Evolutionary conservation across 495 filamentous ascomycete genomes (phyloP), one percentile per base, ranked within the genome.

Genomic region (Cercophora sp.): DNA sequence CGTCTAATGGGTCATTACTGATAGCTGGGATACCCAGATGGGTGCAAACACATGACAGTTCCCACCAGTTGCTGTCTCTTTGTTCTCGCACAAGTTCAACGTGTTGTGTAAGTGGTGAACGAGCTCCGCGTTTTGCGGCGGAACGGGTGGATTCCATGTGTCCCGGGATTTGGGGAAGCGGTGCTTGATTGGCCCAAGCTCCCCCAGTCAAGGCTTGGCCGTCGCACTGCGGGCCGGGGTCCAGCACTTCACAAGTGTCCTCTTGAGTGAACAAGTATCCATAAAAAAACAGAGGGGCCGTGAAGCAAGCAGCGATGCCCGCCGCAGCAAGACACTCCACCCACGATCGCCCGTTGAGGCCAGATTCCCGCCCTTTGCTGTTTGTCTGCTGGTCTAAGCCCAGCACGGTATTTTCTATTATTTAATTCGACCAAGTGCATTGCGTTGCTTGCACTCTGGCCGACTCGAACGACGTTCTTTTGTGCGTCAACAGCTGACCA

Each of bases 251-350:
- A 60, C 58, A 62, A 63, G 51, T 69, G 66, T 69, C 66, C 66
- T 69, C 57, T 69, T 48, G 36, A 53, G 62, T 58, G 62, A 65
- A 63, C 66, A 65, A 52, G 52, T 65, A 44, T 51, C 36, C 43
- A 20, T 37, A 25, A 43, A 39, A 47, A 55, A 36, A 26, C 13
- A 34, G 37, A 26, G 13, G 36, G 26, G 34, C 19, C 32, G 15
- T 22, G n/a, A n/a, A n/a, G n/a, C 43, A 39, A 10, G 44, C 52
- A 43, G 42, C 42, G 24, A 46, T 50, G 52, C 29, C 41, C 35
- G 47, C 42, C 31, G 15, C 34, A 40, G n/a, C 32, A 37, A 35
- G 13, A 35, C 34, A 43, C 26, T 35, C 26, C 42, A 32, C 44
- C 26, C 41, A 44, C 27, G 10, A 34, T 6, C 23, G 8, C 26